Evolutionary conservation across 2,329 filamentous ascomycete species (phyloP), one percentile per base, ranked within the genome.

Genomic region (Colletotrichum truncatum): DNA sequence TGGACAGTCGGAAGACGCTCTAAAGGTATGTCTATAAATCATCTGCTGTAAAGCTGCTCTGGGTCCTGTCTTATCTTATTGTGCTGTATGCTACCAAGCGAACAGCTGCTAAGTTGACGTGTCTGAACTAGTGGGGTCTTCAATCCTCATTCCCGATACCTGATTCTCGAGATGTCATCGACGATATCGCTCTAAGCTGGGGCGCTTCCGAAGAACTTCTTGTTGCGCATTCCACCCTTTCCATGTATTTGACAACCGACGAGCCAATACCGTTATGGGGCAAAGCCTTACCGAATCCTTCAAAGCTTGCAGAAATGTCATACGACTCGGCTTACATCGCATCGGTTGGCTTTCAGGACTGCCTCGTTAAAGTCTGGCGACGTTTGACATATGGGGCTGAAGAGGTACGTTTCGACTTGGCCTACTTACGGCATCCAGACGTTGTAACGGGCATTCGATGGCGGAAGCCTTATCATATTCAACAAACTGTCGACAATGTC

Each of bases 301-400:
- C 88, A 36, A 92, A 92, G 73, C 87, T 91, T 62, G 94, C 94
- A 3, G 83, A 85, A 8, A 89, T 98, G 70, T 97, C 95, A 1
- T 93, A 93, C 68, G 95, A 97, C 76, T 94, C 93, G 11, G 90
- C 90, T 18, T 89, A 97, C 66, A 93, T 98, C 56, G 95, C 94
- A 16, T 94, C 93, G 1, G 87, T 92, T 11, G 92, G 93, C 41
- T 82, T 85, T 52, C 88, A 93, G 74, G 96, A 98, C 76, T 86
- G 91, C 54, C 81, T 98, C 18, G 89, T 97, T 70, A 98, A 99
- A 79, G 87, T 98, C 71, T 99, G 97, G 96, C 89, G 94, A 68
- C 87, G 95, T 56, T 82, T 97, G 23, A 92, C 91, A 8, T 98
- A 95, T 74, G 93, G 93, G 12, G 86, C 89, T 1, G 91, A 93